Percentiles rank a stretch among this genome's conserved stretches.
These are phyloP conservation scores for Podaxis carcinomalis DNA, from an alignment of 768 basidiomycete genomes.

Conservation along the genomic window DNA sequence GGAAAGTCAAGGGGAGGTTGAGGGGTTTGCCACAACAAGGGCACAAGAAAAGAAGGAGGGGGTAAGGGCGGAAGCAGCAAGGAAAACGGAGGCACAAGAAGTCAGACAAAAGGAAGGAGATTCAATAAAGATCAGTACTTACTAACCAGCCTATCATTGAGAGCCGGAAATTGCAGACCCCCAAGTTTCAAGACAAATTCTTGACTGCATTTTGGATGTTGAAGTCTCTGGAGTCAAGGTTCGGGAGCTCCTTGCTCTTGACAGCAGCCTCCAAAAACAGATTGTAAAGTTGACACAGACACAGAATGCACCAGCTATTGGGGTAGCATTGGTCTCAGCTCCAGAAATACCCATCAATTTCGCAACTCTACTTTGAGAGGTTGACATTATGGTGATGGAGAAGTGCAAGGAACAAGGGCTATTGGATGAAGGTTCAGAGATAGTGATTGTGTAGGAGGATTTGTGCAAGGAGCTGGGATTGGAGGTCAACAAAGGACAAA, in stretches of 20 bases:
- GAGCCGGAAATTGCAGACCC: slow-evolving; percentile 12
- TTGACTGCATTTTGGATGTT: slow-evolving; percentile 1
- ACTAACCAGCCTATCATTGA: slow-evolving; percentile 11
- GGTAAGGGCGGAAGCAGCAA: background rate
- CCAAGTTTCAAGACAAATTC: background rate
- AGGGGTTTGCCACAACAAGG: slow-evolving; percentile 3
- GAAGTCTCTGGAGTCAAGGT: slow-evolving; percentile 12
- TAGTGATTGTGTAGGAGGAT: slow-evolving; percentile 20
- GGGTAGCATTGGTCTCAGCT: background rate
- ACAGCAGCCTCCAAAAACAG: slow-evolving; percentile 12
- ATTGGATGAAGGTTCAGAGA: slow-evolving; percentile 20
- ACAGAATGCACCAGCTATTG: background rate
- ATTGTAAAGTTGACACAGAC: slow-evolving; percentile 5
- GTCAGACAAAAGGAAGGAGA: background rate
- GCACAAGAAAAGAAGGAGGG: slow-evolving; percentile 4
- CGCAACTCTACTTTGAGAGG: slow-evolving; percentile 10
- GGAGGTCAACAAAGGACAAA: slow-evolving; percentile 11
- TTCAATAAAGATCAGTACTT: background rate
- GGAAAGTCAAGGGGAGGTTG: slow-evolving; percentile 1
- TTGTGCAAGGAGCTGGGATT: slow-evolving; percentile 12
- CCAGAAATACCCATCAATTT: slow-evolving; percentile 9
- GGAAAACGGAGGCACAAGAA: background rate
- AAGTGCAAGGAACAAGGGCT: slow-evolving; percentile 6
- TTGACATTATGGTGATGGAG: slow-evolving; percentile 10
- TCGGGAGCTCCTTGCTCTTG: slow-evolving; percentile 14